Evolutionary conservation across 495 filamentous ascomycete genomes (phyloP), one percentile per base, ranked within the genome.

Genomic region (Pseudevernia furfuracea): DNA sequence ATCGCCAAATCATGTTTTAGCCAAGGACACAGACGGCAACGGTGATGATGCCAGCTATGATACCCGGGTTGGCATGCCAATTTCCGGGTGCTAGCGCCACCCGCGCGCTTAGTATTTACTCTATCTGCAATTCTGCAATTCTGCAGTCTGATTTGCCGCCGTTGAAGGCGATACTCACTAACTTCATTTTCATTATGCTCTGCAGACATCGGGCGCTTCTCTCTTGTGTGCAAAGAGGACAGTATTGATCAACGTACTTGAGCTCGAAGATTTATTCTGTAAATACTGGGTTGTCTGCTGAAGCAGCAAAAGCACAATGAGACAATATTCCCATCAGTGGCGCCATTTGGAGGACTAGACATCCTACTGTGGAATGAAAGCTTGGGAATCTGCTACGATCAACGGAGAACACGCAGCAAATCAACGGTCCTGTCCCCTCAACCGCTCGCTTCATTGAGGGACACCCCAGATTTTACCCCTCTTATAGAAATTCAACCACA

Each of bases 401-500:
- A n/a, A n/a, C n/a, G n/a, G n/a, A n/a, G 9, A 23, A 23, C 8
- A 49, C 14, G 46, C n/a, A 49, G 23, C 10, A n/a, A 11, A 14
- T 28, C 23, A 28, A 43, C 8, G 17, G 41, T 21, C 15, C 17
- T 25, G 23, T 12, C 25, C 25, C 5, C 17, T 15, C 12, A 28
- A 52, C 12, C 2, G 23, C 48, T 52, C 48, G 3, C 28, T 52
- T 8, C 10, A 30, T 7, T 19, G 8, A 10, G 9, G 11, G 9
- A 25, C 46, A n/a, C 23, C 4, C 1, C 23, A 12, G 14, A 14
- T 19, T 14, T 5, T n/a, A 15, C 21, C 34, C 11, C 14, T 36
- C n/a, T 14, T 34, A 59, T 7, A 60, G 39, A 12, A 69, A 60
- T 23, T 66, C 60, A 30, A 89, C 82, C n/a, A 79, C 72, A 73